phyloP scores from a whole-genome alignment of 306 rosid species.

The Rubus idaeus region DNA sequence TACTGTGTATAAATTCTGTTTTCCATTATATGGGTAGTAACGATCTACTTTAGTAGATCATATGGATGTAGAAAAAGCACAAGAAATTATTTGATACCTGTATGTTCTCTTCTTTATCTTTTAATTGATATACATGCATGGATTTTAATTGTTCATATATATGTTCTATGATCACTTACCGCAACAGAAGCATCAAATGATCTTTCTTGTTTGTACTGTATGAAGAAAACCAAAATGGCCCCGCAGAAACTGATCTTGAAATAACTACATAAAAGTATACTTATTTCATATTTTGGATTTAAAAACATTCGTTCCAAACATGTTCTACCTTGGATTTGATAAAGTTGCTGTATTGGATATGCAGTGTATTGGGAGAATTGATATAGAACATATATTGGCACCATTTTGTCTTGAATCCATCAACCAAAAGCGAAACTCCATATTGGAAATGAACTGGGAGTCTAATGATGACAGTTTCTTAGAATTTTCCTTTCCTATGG shows the following conservation, averaged over 20 bases:
- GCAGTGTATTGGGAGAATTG: conserved; percentile 21
- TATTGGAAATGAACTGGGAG: neutral
- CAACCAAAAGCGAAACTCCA: neutral
- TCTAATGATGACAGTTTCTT: neutral
- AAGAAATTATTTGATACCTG: no score
- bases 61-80: no score
- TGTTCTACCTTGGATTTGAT: neutral
- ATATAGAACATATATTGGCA: conserved; percentile 9
- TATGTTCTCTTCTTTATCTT: neutral
- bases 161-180: neutral
- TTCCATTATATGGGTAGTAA: neutral
- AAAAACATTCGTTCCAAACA: neutral
- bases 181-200: neutral
- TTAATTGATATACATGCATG: neutral
- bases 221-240: neutral
- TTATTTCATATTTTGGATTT: neutral
- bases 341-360: neutral
- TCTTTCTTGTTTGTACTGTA: neutral
- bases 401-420: neutral
- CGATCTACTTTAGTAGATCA: no score
- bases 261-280: neutral
- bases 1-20: no score
- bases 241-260: neutral
- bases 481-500: neutral
- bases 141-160: neutral